Evolutionary conservation across 129 eudicot species (phyloP).

Genomic region (Lonicera japonica): DNA sequence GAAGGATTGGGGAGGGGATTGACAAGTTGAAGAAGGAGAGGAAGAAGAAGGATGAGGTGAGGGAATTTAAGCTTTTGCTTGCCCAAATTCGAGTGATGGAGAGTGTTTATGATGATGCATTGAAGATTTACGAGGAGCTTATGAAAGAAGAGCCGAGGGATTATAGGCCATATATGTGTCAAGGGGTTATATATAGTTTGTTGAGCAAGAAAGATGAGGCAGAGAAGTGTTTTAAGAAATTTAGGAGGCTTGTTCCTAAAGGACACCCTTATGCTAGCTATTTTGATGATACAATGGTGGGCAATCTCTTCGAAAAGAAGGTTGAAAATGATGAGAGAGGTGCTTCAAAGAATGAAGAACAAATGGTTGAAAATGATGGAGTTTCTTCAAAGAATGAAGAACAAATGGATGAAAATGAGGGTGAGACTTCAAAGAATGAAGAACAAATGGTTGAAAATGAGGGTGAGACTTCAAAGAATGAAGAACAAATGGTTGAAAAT

Average conservation of each 20-base stretch:
- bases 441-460: neutral
- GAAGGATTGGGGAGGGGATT: conserved; percentile 42
- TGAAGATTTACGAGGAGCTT: conserved; percentile 66
- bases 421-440: conserved; percentile 38
- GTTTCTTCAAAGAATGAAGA: too few species aligned
- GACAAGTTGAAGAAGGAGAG: conserved; percentile 41
- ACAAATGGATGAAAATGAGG: conserved; percentile 44
- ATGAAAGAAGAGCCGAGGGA: conserved; percentile 80
- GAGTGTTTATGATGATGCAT: conserved; percentile 57
- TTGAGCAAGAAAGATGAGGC: conserved; percentile 71
- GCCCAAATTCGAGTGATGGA: conserved; percentile 78
- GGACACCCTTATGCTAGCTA: conserved; percentile 74
- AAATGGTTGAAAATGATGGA: too few species aligned
- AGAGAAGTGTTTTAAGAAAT: conserved; percentile 62
- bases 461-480: too few species aligned
- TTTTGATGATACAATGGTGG: conserved; percentile 79
- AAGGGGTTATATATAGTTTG: conserved; percentile 81
- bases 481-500: conserved; percentile 29
- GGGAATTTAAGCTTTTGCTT: conserved; percentile 76
- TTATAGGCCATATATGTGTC: conserved; percentile 89
- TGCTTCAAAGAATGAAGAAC: conserved; percentile 27
- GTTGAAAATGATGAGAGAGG: conserved; percentile 57
- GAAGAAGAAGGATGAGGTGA: conserved; percentile 42
- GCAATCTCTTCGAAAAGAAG: conserved; percentile 66
- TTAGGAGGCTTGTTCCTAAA: conserved; percentile 77